A percentile compares a stretch with the other conserved stretches of the same genome.
These are phyloP conservation scores for Myxozyma neotropica DNA, from an alignment of 805 yeast genomes.

Conservation along the genomic window DNA sequence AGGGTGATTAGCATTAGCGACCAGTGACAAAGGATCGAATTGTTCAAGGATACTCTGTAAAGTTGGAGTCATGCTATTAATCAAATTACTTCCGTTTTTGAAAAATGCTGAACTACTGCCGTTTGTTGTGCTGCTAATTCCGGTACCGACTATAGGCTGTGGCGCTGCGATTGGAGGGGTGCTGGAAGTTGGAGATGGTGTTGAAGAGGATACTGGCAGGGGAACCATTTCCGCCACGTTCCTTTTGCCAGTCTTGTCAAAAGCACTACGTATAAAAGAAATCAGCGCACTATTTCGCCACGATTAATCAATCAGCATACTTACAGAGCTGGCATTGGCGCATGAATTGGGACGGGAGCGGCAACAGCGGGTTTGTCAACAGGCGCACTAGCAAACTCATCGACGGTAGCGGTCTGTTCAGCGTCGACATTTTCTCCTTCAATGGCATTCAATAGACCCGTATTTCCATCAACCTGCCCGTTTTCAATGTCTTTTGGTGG, in stretches of 20 bases:
- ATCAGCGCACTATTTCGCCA: too few species aligned
- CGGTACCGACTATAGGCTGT: slow-evolving; percentile 25
- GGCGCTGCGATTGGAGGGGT: slow-evolving; percentile 27
- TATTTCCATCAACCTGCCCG: background rate
- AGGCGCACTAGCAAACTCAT: too few species aligned
- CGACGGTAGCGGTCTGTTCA: too few species aligned
- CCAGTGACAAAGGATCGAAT: slow-evolving; percentile 38
- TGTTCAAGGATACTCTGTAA: slow-evolving; percentile 35
- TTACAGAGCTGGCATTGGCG: background rate
- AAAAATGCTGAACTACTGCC: slow-evolving; percentile 8
- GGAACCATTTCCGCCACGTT: slow-evolving; percentile 11
- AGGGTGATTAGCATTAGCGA: slow-evolving; percentile 9
- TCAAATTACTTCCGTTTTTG: background rate
- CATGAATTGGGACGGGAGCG: slow-evolving; percentile 4
- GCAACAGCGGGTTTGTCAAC: background rate
- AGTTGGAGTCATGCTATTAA: slow-evolving; percentile 12
- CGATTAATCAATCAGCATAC: too few species aligned
- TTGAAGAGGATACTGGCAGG: background rate
- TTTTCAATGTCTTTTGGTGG: background rate
- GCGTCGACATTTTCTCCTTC: too few species aligned
- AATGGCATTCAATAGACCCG: background rate
- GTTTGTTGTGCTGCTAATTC: slow-evolving; percentile 10
- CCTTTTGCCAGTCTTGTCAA: background rate
- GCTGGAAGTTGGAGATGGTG: slow-evolving; percentile 1
- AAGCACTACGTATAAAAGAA: too few species aligned